phyloP scores from a whole-genome alignment of 768 basidiomycete genomes.

The Asterophora parasitica region DNA sequence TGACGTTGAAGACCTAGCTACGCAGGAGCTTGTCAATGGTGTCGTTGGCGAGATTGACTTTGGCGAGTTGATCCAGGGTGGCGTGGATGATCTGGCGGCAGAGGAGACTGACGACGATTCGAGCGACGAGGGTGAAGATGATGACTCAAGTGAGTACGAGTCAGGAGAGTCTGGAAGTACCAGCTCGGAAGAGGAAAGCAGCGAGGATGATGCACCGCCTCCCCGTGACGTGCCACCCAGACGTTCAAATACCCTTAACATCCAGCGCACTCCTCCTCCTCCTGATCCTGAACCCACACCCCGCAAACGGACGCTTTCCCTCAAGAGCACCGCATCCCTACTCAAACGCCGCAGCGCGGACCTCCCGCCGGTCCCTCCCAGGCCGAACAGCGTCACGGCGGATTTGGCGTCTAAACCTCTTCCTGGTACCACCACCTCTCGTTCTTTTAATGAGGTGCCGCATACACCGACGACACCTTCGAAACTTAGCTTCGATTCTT shows the following conservation, averaged over 20 bases:
- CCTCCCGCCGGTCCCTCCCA: constrained; percentile 35
- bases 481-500: constrained; percentile 3
- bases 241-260: constrained; percentile 14
- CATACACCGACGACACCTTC: constrained; percentile 18
- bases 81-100: constrained; percentile 76
- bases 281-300: constrained; percentile 14
- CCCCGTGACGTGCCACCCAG: not conserved
- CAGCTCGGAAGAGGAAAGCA: constrained; percentile 18
- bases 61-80: constrained; percentile 71
- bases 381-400: constrained; percentile 24
- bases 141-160: constrained; percentile 25
- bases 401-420: constrained; percentile 31
- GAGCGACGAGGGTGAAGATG: constrained; percentile 33
- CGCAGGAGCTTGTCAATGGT: constrained; percentile 71
- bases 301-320: constrained; percentile 38
- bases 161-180: constrained; percentile 20
- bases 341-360: constrained; percentile 27
- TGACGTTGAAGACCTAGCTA: constrained; percentile 79
- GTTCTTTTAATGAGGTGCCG: constrained; percentile 16
- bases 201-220: constrained; percentile 21
- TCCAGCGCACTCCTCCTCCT: constrained; percentile 1
- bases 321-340: constrained; percentile 42
- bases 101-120: constrained; percentile 54
- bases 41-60: constrained; percentile 81
- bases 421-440: constrained; percentile 30